Evolutionary conservation across 179 eudicot genomes (phyloP), one percentile per base, ranked within the genome.

Genomic region (Vitellaria paradoxa): DNA sequence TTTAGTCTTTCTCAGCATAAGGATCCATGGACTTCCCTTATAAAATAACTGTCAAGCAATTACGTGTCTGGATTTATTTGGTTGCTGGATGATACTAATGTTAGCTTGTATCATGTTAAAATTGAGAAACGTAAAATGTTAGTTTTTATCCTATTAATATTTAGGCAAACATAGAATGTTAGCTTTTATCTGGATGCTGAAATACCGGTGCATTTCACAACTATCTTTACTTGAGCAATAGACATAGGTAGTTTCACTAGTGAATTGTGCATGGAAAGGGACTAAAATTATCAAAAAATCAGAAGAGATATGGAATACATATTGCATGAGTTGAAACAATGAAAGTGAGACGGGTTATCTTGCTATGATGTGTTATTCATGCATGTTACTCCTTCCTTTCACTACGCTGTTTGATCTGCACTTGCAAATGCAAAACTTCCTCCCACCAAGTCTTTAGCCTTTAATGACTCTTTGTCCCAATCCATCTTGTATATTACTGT

Each of bases 381-480:
- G 37, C 61, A 60, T n/a, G 61, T 69, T 65, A 20, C 69, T 75
- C 80, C 90, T 77, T 85, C 89, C 76, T 84, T 84, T 56, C 72
- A 78, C 80, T 82, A 82, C 37, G 62, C 60, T 42, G 75, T 62
- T 77, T 80, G 82, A 64, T 78, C 84, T 60, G 74, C 81, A 78
- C 81, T 74, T 46, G 77, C 77, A 83, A 67, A 65, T 70, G 78
- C 82, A 61, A 30, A 60, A 70, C 76, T 45, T 45, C 72, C 81
- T 68, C 95, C 94, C 73, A 93, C 92, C 82, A 93, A 81, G 69
- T 88, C 82, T 82, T 82, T 88, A 37, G 98, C 98, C 80, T 86
- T 87, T 60, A 83, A n/a, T 67, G 94, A 91, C 67, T 92, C 98
- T 65, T 71, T 79, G 74, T 88, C 93, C 98, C 98, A 93, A 65